Base-by-base conservation (phyloP, 306 rosid species). In the Glycine tomentella region DNA sequence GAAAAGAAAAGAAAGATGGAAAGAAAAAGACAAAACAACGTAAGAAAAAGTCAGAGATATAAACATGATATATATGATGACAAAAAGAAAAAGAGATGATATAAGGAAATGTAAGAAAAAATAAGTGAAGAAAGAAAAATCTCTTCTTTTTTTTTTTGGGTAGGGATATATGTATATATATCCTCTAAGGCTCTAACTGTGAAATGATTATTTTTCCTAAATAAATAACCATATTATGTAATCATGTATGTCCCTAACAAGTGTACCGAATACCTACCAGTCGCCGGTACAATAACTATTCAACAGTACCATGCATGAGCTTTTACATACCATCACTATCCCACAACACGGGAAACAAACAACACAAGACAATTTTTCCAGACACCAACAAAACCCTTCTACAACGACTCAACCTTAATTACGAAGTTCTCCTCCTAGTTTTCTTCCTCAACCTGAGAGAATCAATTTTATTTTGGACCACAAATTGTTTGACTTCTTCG, bases 401-500 rank as follows among this genome's bases (percentile, higher is more conserved):
- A 46, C 2, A 25, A 25, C 31, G 1, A 42, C 7, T 42, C 45
- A 42, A 5, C 45, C 31, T 25, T 25, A 25, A 25, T 82, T 76
- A 40, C 10, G 17, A 3, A 2, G 40, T 36, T 38, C 31, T 25
- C 31, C 31, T 25, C 31, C 31, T 25, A 1, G 31, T 25, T 25
- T 25, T 81, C 49, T 57, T 86, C 80, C 36, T 79, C 72, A 25
- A 73, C 45, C 25, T 80, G 66, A 57, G 46, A 25, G 44, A 45
- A 34, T 64, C 81, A 55, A 53, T 66, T 68, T 57, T 88, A 83
- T 53, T 62, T 7, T 20, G 56, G 75, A 15, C 79, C 71, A 55
- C 16, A 9, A 71, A 71, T 50, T 78, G 66, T 44, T 74, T 9
- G n/a, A 3, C 15, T 51, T 51, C 62, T n/a, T 45, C 82, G 34